phyloP scores from a whole-genome alignment of 78 protist species.

The Dictyostelium brefeldianum region DNA sequence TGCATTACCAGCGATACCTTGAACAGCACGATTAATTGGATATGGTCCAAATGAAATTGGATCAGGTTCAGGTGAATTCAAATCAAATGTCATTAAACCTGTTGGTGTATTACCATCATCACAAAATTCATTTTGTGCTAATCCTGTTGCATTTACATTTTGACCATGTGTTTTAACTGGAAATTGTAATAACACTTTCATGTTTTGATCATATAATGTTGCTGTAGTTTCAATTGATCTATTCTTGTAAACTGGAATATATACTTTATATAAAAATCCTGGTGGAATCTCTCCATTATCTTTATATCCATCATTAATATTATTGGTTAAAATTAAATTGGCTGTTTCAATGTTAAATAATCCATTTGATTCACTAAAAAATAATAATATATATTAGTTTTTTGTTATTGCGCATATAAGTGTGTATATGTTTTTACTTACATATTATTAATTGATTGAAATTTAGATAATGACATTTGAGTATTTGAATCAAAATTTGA shows the following conservation, averaged over 20 bases:
- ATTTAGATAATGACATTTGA: slow-evolving; percentile 7
- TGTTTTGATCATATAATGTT: slow-evolving; percentile 51
- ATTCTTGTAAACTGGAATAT: slow-evolving; percentile 75
- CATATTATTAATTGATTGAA: slow-evolving; percentile 24
- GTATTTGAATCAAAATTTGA: slow-evolving; percentile 23
- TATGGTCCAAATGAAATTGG: slow-evolving; percentile 81
- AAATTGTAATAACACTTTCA: slow-evolving; percentile 41
- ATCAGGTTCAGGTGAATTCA: slow-evolving; percentile 85
- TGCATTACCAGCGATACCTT: slow-evolving; percentile 82
- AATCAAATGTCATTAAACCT: slow-evolving; percentile 77
- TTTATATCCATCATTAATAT: slow-evolving; percentile 70
- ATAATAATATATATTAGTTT: too few relatives aligned
- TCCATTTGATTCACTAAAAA: slow-evolving; percentile 4
- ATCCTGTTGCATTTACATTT: slow-evolving; percentile 22
- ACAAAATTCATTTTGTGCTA: slow-evolving; percentile 50
- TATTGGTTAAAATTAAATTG: slow-evolving; percentile 1
- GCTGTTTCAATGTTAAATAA: slow-evolving; percentile 47
- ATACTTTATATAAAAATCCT: slow-evolving; percentile 72
- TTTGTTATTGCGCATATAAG: too few relatives aligned
- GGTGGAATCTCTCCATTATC: slow-evolving; percentile 83
- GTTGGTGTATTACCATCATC: slow-evolving; percentile 80
- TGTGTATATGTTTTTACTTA: slow-evolving; percentile 9
- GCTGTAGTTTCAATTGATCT: slow-evolving; percentile 81
- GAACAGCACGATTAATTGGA: slow-evolving; percentile 78
- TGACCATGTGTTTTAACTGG: slow-evolving; percentile 83